phyloP scores from a whole-genome alignment of 2,329 filamentous ascomycete species.

The Fusarium mexicanum region DNA sequence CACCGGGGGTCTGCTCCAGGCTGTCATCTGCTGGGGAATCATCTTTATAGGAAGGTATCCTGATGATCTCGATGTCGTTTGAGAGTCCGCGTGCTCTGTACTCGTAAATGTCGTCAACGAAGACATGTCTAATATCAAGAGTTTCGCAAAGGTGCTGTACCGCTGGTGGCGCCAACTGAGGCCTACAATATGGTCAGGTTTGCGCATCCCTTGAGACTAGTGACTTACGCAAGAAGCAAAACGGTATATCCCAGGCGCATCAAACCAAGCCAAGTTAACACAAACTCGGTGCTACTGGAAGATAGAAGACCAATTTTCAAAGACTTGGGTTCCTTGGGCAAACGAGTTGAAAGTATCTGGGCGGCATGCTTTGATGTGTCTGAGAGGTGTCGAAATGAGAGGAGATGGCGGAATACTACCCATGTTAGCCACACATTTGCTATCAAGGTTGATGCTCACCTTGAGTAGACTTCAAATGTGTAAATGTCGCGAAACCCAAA shows the following conservation, averaged over 20 bases:
- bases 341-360: slow-evolving; percentile 6
- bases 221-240: slow-evolving; percentile 63
- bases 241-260: slow-evolving; percentile 64
- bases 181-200: slow-evolving; percentile 46
- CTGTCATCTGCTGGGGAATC: not conserved
- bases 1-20: not conserved
- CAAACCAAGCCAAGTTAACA: slow-evolving; percentile 68
- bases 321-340: not conserved
- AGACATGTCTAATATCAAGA: slow-evolving; percentile 54
- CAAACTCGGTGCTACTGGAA: slow-evolving; percentile 65
- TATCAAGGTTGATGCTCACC: not conserved
- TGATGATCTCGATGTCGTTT: slow-evolving; percentile 7
- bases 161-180: slow-evolving; percentile 56
- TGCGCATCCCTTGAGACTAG: rapidly evolving
- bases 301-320: slow-evolving; percentile 58
- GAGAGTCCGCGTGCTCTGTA: not conserved
- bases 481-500: slow-evolving; percentile 57
- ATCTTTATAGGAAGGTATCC: slow-evolving; percentile 13
- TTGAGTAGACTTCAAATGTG: not conserved
- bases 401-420: slow-evolving; percentile 2
- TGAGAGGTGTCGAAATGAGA: slow-evolving; percentile 45
- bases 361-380: slow-evolving; percentile 50
- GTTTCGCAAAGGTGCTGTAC: slow-evolving; percentile 63
- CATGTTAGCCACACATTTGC: not conserved
- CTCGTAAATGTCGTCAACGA: slow-evolving; percentile 53